phyloP scores from a whole-genome alignment of 1,139 yeast genomes.

The Zygosaccharomyces sapae region DNA sequence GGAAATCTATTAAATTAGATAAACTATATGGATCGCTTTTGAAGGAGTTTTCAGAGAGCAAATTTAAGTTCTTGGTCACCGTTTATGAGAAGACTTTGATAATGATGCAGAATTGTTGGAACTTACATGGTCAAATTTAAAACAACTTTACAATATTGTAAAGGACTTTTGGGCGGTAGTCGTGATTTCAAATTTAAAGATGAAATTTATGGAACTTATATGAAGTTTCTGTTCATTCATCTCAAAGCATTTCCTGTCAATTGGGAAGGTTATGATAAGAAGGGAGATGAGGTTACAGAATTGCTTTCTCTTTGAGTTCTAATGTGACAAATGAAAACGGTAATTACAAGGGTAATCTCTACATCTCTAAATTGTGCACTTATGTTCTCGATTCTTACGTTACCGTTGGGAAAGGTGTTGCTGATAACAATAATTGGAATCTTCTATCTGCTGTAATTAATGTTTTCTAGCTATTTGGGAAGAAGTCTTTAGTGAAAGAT shows the following conservation, averaged over 20 bases:
- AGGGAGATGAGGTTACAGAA: constrained; percentile 11
- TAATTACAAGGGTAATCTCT: constrained; percentile 26
- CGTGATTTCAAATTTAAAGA: constrained; percentile 25
- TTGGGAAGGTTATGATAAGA: constrained; percentile 1
- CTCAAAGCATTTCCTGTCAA: constrained; percentile 13
- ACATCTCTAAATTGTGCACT: constrained; percentile 27
- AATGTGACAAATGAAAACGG: constrained; percentile 28
- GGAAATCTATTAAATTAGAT: constrained; percentile 22
- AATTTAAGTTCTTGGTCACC: constrained; percentile 34
- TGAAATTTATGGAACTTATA: constrained; percentile 21
- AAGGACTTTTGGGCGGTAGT: constrained; percentile 8
- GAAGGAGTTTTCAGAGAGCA: constrained; percentile 24
- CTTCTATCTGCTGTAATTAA: constrained; percentile 31
- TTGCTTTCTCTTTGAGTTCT: constrained; percentile 17
- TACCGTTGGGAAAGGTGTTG: neutral
- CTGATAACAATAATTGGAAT: neutral
- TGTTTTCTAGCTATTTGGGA: constrained; percentile 52
- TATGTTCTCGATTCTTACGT: constrained; percentile 24
- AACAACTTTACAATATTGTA: constrained; percentile 17
- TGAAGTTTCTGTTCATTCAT: constrained; percentile 15
- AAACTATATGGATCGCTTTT: constrained; percentile 20
- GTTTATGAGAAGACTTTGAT: constrained; percentile 24
- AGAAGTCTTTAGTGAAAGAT: constrained; percentile 53
- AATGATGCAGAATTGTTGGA: constrained; percentile 7
- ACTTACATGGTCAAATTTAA: constrained; percentile 13